Conservation (phyloP, 2,329 filamentous ascomycete genomes). For the Fusarium longipes region DNA sequence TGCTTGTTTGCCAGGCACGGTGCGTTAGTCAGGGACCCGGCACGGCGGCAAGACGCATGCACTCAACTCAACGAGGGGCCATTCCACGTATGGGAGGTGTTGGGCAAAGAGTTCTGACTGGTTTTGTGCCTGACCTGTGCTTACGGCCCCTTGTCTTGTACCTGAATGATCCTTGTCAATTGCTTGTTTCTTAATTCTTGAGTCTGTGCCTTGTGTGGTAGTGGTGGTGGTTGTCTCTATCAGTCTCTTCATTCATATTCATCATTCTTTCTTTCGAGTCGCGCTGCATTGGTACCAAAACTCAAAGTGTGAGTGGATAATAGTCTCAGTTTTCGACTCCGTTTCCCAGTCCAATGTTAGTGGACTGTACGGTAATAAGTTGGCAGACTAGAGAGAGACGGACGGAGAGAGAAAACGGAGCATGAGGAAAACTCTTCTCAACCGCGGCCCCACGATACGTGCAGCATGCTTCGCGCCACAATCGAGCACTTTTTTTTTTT, state of each 20-base stretch:
- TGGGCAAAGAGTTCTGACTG: constrained; percentile 28
- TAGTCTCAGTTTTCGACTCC: constrained; percentile 11
- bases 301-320: constrained; percentile 30
- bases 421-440: constrained; percentile 39
- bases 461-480: constrained; percentile 31
- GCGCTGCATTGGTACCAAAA: background rate
- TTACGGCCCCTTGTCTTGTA: constrained; percentile 26
- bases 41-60: constrained; percentile 41
- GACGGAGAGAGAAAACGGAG: constrained; percentile 29
- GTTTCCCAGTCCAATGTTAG: constrained; percentile 19
- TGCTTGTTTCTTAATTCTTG: constrained; percentile 1
- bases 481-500: background rate
- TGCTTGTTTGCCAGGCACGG: constrained; percentile 41
- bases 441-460: constrained; percentile 12
- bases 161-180: constrained; percentile 29
- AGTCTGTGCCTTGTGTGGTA: background rate
- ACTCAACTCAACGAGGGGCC: constrained; percentile 35
- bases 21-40: constrained; percentile 46
- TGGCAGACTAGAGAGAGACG: constrained; percentile 3
- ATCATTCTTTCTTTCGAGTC: too few relatives aligned
- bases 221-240: background rate
- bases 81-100: constrained; percentile 22
- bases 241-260: background rate
- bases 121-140: constrained; percentile 32
- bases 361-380: background rate